Base-by-base conservation (phyloP, 2,329 filamentous ascomycete species). In the Dactylellina cionopaga region DNA sequence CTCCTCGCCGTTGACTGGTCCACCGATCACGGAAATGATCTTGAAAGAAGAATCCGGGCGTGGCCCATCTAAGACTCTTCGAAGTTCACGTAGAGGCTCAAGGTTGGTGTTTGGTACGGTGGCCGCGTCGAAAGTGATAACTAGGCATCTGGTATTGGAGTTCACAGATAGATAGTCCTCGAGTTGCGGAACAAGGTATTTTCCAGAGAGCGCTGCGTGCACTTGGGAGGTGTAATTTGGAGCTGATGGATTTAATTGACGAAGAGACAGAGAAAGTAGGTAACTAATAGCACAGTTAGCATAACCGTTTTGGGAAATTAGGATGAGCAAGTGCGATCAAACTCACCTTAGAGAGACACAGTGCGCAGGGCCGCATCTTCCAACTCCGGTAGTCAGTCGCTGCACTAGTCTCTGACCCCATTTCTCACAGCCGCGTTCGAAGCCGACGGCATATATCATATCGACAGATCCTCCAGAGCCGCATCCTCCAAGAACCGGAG, bases 51-150 rank as follows among this genome's bases (percentile, higher is more conserved):
- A 65, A 22, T 73, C 69, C 7, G 62, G 22, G 6, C 25, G 31
- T 10, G 60, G 17, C 39, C 69, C 69, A 52, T 66, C 69, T n/a
- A 73, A 35, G 33, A 73, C 69, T 13, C 69, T 46, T 15, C 58
- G 56, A 31, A 73, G 62, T 44, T 73, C 69, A 25, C 69, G 69
- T 10, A 73, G 17, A 17, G 69, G 69, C 22, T 73, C 69, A 22
- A 73, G 69, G 27, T 73, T 73, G 33, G 69, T 64, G 31, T 73
- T 73, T 1, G 69, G 69, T 15, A 73, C 58, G 3, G 69, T 73
- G 4, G 69, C 52, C 44, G 69, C 69, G 15, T 73, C 69, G n/a
- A 73, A 73, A 24, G 69, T 73, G 11, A 73, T 73, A 11, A 73
- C 60, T 1, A 73, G 49, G 15, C 59, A 65, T 15, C 69, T 44